These are phyloP conservation scores for Iberis pinnata DNA, from an alignment of 345 rosid species.

Conservation along the genomic window DNA sequence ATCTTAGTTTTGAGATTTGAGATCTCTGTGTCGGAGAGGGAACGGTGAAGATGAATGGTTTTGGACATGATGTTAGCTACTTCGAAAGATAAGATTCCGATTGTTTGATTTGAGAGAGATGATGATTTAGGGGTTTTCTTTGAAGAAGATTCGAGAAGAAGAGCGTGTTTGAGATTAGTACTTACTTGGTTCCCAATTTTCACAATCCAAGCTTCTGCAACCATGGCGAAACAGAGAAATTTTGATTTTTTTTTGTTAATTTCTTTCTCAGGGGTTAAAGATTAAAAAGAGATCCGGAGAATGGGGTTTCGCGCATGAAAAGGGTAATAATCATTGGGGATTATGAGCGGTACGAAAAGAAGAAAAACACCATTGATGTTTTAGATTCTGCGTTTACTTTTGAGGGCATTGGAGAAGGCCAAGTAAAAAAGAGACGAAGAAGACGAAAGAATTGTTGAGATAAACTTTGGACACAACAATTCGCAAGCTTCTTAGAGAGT, in stretches of 20 bases:
- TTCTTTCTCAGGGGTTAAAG: too few species aligned
- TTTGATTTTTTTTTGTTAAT: too few species aligned
- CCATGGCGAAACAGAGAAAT: too few species aligned
- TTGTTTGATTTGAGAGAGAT: slow-evolving; percentile 36
- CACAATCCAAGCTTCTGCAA: slow-evolving; percentile 89
- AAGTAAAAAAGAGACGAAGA: too few species aligned
- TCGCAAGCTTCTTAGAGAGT: slow-evolving; percentile 16
- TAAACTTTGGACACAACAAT: slow-evolving; percentile 27
- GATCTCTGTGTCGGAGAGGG: slow-evolving; percentile 65
- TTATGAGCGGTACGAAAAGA: too few species aligned
- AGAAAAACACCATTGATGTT: slow-evolving; percentile 16
- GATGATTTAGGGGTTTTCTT: too few species aligned
- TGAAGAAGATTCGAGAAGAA: too few species aligned
- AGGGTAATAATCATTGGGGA: slow-evolving; percentile 29
- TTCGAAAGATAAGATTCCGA: slow-evolving; percentile 90
- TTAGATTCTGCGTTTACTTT: neutral
- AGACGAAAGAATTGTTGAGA: too few species aligned
- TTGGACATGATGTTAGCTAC: slow-evolving; percentile 92
- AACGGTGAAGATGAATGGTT: slow-evolving; percentile 73
- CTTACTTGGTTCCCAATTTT: slow-evolving; percentile 97
- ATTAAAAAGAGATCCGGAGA: too few species aligned
- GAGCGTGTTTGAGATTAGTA: too few species aligned
- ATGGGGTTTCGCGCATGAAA: slow-evolving; percentile 29
- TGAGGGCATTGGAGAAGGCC: too few species aligned
- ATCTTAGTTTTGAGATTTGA: slow-evolving; percentile 63